Evolutionary conservation across 345 rosid genomes (phyloP).

Genomic region (Lagerstroemia speciosa): DNA sequence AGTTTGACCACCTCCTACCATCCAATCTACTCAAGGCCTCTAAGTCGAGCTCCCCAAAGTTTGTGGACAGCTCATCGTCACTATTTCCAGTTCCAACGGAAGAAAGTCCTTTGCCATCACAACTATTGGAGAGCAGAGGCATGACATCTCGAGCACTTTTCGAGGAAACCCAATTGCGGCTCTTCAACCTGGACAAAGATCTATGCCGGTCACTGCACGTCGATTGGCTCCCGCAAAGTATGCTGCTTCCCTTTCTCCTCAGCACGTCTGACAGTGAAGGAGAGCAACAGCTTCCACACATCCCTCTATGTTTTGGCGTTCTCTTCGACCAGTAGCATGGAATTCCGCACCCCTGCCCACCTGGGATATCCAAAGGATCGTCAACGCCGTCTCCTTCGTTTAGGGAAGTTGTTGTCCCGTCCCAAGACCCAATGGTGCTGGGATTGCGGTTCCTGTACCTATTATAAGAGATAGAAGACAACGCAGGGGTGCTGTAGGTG

Average conservation of each 20-base stretch:
- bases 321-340: slow-evolving; percentile 95
- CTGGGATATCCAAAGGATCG: slow-evolving; percentile 73
- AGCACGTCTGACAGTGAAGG: slow-evolving; percentile 84
- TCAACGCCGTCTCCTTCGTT: slow-evolving; percentile 72
- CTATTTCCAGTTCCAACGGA: slow-evolving; percentile 62
- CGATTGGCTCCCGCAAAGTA: slow-evolving; percentile 62
- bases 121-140: slow-evolving; percentile 61
- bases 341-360: slow-evolving; percentile 90
- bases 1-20: slow-evolving; percentile 94
- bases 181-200: slow-evolving; percentile 37
- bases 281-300: slow-evolving; percentile 71
- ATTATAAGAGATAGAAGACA: slow-evolving; percentile 73
- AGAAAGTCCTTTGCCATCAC: slow-evolving; percentile 64
- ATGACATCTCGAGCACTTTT: slow-evolving; percentile 66
- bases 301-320: slow-evolving; percentile 61
- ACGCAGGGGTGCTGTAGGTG: slow-evolving; percentile 76
- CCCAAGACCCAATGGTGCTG: slow-evolving; percentile 80
- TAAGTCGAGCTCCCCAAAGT: slow-evolving; percentile 81
- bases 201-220: slow-evolving; percentile 43
- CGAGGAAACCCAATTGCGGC: slow-evolving; percentile 33
- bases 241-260: slow-evolving; percentile 81
- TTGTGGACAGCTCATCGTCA: slow-evolving; percentile 92
- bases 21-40: slow-evolving; percentile 98
- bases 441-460: slow-evolving; percentile 49
- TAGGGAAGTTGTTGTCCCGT: slow-evolving; percentile 67